These are phyloP conservation scores for Flaveria linearis DNA, from an alignment of 129 eudicot genomes.

Conservation along the genomic window DNA sequence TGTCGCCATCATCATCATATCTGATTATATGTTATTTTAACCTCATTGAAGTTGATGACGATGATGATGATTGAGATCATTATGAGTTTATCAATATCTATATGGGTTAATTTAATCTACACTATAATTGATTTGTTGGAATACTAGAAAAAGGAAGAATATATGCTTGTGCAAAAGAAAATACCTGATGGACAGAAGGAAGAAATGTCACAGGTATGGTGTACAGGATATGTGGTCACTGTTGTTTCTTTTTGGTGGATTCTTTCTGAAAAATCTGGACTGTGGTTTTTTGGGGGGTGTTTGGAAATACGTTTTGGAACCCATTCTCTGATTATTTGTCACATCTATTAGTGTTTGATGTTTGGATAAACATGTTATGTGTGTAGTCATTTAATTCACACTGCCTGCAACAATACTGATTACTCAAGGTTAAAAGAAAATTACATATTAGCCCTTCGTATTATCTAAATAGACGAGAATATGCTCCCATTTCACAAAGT, in stretches of 20 bases:
- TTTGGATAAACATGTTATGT: not conserved
- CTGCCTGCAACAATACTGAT: not conserved
- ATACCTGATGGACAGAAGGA: conserved; percentile 94
- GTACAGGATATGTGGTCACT: conserved; percentile 16
- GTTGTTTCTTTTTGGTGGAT: not conserved
- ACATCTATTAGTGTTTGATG: not conserved
- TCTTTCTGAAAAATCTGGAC: conserved; percentile 3
- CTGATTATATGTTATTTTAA: too few species aligned
- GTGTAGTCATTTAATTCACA: not conserved
- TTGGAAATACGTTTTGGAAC: not conserved
- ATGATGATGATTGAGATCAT: too few species aligned
- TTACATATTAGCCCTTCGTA: not conserved
- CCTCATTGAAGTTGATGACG: too few species aligned
- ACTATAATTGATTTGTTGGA: conserved; percentile 7
- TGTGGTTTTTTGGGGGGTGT: not conserved
- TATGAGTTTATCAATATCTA: too few species aligned
- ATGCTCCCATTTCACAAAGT: not conserved
- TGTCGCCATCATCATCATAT: too few species aligned
- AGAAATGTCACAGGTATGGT: conserved; percentile 94
- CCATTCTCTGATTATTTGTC: not conserved
- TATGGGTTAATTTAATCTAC: too few species aligned
- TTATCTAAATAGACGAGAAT: not conserved
- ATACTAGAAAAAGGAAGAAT: conserved; percentile 83
- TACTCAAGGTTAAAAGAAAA: not conserved
- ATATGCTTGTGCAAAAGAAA: conserved; percentile 95